Evolutionary conservation across 1,284 basidiomycete genomes (phyloP).

Genomic region (Ceraceosorus guamensis): DNA sequence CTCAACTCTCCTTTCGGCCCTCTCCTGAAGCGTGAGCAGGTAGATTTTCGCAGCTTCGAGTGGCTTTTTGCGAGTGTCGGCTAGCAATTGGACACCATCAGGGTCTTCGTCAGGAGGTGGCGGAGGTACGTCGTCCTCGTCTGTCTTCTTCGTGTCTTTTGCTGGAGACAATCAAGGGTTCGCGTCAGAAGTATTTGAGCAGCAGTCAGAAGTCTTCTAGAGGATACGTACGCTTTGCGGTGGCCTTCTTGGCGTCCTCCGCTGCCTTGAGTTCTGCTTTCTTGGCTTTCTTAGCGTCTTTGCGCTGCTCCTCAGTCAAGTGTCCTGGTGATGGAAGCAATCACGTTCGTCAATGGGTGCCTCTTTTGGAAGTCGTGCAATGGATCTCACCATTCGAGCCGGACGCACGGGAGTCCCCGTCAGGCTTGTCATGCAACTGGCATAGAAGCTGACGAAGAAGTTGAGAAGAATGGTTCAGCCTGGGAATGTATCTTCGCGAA

Average conservation of each 20-base stretch:
- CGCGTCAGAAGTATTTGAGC: too few species aligned
- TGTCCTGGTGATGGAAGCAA: too few species aligned
- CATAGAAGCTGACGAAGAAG: not conserved
- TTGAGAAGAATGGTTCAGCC: too few species aligned
- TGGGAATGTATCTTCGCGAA: too few species aligned
- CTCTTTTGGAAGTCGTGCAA: too few species aligned
- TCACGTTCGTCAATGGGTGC: too few species aligned
- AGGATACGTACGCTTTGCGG: conserved; percentile 7
- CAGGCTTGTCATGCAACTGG: conserved; percentile 25
- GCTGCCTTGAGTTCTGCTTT: conserved; percentile 68
- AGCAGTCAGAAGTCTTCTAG: too few species aligned
- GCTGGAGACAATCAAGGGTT: too few species aligned
- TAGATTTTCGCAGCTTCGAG: conserved; percentile 71
- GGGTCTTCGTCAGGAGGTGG: conserved; percentile 35
- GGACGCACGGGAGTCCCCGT: conserved; percentile 37
- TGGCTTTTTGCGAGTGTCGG: conserved; percentile 48
- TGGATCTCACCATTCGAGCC: conserved; percentile 8
- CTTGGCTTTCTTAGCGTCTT: conserved; percentile 82
- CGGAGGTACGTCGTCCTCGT: conserved; percentile 5
- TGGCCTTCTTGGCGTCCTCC: conserved; percentile 61
- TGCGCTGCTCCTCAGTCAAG: conserved; percentile 50
- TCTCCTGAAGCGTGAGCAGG: conserved; percentile 61
- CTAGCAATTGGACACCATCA: conserved; percentile 14
- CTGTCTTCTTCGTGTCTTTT: conserved; percentile 1
- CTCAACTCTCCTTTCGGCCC: conserved; percentile 55